phyloP scores from a whole-genome alignment of 176 grass and related monocot species.

The Musa acuminata region DNA sequence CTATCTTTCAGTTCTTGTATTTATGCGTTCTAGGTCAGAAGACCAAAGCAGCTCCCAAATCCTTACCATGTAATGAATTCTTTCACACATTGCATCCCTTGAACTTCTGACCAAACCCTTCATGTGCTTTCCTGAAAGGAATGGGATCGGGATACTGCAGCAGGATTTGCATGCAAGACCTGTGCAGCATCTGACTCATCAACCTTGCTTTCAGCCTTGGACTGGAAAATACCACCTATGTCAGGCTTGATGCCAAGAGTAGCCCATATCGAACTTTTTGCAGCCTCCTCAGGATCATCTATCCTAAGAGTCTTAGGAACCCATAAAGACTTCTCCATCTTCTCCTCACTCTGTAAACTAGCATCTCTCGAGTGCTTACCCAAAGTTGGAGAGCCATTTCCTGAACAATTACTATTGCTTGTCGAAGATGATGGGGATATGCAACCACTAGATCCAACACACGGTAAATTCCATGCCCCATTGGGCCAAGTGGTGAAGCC shows the following conservation, averaged over 20 bases:
- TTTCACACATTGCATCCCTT: neutral
- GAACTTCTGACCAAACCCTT: neutral
- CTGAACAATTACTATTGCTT: constrained; percentile 60
- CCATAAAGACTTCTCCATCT: constrained; percentile 65
- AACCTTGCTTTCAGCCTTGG: constrained; percentile 41
- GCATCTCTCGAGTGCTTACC: constrained; percentile 82
- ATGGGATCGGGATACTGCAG: constrained; percentile 63
- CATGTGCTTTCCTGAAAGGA: constrained; percentile 76
- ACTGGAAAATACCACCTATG: constrained; percentile 49
- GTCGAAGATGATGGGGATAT: constrained; percentile 39
- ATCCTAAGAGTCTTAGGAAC: constrained; percentile 85
- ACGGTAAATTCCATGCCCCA: constrained; percentile 35
- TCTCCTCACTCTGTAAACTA: constrained; percentile 37
- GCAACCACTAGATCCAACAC: constrained; percentile 30
- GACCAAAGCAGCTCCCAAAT: neutral
- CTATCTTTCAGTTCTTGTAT: neutral
- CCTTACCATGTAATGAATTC: no score
- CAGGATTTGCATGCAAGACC: constrained; percentile 66
- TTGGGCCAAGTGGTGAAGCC: constrained; percentile 48
- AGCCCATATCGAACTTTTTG: constrained; percentile 92
- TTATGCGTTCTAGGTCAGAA: neutral
- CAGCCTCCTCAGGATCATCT: constrained; percentile 82
- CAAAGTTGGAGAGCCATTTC: constrained; percentile 57
- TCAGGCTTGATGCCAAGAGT: constrained; percentile 86
- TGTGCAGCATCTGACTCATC: constrained; percentile 34